Evolutionary conservation across 805 yeast genomes (phyloP).

Genomic region (Ogataea neopini): DNA sequence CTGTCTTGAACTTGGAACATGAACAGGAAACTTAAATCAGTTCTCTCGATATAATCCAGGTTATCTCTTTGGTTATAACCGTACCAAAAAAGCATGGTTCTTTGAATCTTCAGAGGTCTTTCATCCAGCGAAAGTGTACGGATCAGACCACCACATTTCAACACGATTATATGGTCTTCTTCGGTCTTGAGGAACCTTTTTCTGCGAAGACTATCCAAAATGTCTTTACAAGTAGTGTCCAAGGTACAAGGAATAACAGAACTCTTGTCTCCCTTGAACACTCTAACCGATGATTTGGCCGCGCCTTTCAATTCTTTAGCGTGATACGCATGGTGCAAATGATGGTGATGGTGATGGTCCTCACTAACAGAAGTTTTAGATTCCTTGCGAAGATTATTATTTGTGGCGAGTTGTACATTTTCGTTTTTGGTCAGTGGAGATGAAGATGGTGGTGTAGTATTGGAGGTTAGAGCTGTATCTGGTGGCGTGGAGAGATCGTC

Average conservation of each 20-base stretch:
- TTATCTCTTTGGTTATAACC: slow-evolving; percentile 83
- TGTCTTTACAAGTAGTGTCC: slow-evolving; percentile 73
- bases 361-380: slow-evolving; percentile 7
- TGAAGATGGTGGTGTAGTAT: slow-evolving; percentile 8
- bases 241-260: slow-evolving; percentile 76
- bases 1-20: slow-evolving; percentile 78
- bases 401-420: background rate
- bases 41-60: slow-evolving; percentile 75
- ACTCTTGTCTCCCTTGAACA: slow-evolving; percentile 81
- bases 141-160: slow-evolving; percentile 73
- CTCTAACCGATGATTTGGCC: slow-evolving; percentile 50
- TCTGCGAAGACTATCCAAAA: slow-evolving; percentile 68
- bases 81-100: slow-evolving; percentile 66
- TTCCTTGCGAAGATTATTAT: slow-evolving; percentile 6
- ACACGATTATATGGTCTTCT: slow-evolving; percentile 73
- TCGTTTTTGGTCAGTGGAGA: background rate
- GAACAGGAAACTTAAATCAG: slow-evolving; percentile 79
- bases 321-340: slow-evolving; percentile 17
- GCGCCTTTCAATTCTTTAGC: slow-evolving; percentile 33
- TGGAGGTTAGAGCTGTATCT: slow-evolving; percentile 15
- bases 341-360: slow-evolving; percentile 22
- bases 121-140: slow-evolving; percentile 73
- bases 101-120: slow-evolving; percentile 75
- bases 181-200: slow-evolving; percentile 73
- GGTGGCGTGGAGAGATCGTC: slow-evolving; percentile 16